Conservation (phyloP, 352 stramenopile species). For the Pythium guiyangense region DNA sequence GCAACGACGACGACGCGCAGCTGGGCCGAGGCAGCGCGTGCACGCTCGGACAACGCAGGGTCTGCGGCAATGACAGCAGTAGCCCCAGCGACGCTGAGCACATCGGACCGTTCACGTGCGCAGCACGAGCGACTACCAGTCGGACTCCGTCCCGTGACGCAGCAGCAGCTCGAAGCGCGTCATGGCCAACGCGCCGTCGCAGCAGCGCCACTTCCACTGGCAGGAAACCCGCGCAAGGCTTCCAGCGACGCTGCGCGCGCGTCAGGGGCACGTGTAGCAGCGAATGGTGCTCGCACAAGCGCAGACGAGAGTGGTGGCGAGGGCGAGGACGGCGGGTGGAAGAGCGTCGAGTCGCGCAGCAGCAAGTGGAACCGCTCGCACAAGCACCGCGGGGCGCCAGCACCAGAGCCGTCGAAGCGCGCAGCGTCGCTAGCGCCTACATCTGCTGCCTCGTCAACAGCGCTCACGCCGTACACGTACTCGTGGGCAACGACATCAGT, state of each 20-base stretch:
- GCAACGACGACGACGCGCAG: slow-evolving; percentile 1
- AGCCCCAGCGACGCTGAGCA: neutral
- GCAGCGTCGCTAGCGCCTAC: neutral
- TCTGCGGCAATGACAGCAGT: neutral
- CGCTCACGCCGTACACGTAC: slow-evolving; percentile 2
- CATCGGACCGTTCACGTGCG: neutral
- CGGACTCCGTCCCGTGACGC: slow-evolving; percentile 12
- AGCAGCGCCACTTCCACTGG: neutral
- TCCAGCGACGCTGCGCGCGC: neutral
- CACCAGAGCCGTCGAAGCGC: neutral
- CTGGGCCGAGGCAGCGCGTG: slow-evolving; percentile 3
- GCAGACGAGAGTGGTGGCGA: slow-evolving; percentile 2
- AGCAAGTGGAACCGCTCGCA: slow-evolving; percentile 11
- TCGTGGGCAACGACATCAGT: slow-evolving; percentile 11
- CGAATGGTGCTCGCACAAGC: neutral
- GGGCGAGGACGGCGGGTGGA: slow-evolving; percentile 9
- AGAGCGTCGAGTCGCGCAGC: slow-evolving; percentile 10
- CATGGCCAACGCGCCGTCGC: slow-evolving; percentile 3
- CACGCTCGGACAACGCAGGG: neutral
- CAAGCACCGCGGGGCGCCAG: slow-evolving; percentile 1
- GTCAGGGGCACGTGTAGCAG: neutral
- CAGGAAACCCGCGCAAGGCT: neutral
- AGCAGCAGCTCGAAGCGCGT: slow-evolving; percentile 15
- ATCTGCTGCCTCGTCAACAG: neutral
- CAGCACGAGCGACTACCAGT: slow-evolving; percentile 6